These are phyloP conservation scores for Inonotus obliquus DNA, from an alignment of 1,284 basidiomycete species.

Conservation along the genomic window DNA sequence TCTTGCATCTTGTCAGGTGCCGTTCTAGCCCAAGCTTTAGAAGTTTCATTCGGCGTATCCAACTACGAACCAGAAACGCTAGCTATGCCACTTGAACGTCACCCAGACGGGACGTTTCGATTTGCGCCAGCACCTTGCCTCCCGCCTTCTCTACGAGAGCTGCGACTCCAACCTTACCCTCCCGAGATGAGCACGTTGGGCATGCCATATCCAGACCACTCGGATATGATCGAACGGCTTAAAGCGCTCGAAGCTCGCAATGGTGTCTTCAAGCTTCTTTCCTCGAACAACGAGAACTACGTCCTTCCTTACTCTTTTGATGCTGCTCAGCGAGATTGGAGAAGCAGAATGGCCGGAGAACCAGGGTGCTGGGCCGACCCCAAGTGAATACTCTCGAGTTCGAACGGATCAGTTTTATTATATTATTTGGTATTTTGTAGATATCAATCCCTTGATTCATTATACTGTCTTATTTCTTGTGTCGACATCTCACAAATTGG, in stretches of 20 bases:
- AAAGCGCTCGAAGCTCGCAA: constrained; percentile 2
- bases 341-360: constrained; percentile 15
- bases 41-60: constrained; percentile 14
- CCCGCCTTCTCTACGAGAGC: constrained; percentile 9
- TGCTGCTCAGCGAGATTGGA: constrained; percentile 14
- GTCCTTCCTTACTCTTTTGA: constrained; percentile 18
- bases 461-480: not conserved
- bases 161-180: constrained; percentile 18
- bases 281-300: constrained; percentile 17
- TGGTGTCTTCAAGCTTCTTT: constrained; percentile 13
- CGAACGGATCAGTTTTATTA: too few relatives aligned
- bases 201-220: constrained; percentile 16
- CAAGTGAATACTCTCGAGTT: not conserved
- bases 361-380: constrained; percentile 14
- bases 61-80: constrained; percentile 15
- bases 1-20: constrained; percentile 17
- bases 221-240: constrained; percentile 15
- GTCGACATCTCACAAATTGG: not conserved
- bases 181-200: constrained; percentile 16
- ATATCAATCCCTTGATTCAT: not conserved
- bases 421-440: not conserved
- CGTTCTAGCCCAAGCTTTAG: constrained; percentile 16
- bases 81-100: constrained; percentile 11
- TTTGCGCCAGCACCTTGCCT: constrained; percentile 9
- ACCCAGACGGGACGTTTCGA: constrained; percentile 5